Evolutionary conservation across 2,329 filamentous ascomycete genomes (phyloP), one percentile per base, ranked within the genome.

Genomic region (Monosporascus sp.): DNA sequence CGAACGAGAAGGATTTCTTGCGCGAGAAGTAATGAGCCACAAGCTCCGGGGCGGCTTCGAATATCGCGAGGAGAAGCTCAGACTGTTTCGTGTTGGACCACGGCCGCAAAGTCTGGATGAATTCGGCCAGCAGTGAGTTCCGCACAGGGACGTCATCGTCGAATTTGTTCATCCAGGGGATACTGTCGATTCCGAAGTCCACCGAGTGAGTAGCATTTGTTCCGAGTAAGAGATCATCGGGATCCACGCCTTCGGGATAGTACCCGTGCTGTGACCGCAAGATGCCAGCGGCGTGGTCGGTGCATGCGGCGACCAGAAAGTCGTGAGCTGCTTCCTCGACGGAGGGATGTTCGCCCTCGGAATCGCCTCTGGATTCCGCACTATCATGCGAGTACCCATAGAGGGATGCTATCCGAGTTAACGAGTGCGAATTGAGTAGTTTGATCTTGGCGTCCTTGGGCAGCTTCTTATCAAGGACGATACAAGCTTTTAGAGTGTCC

Each of bases 1-100:
- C 92, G 58, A 96, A 91, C 0, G 86, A 84, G 63, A 97, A 94
- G 51, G 86, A 82, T 55, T 82, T 85, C 65, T 91, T 92, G 66
- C 83, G 86, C 44, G 85, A 78, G 65, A 96, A 97, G 68, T 95
- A 99, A 63, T 91, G 86, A 44, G 91, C 88, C 1, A 96, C 82
- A 3, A 97, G 78, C 70, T 97, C 94, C 1, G 95, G 93, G 0
- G 88, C 89, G 7, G 83, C 82, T 57, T 78, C 79, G 66, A 99
- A 96, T 37, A 96, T 91, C 3, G 86, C 79, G 5, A 93, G 74
- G 2, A 96, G 73, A 9, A 99, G 79, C 61, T 96, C 87, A 61
- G 86, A 88, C 65, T 99, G 92, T 56, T 87, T 82, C 37, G 83
- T 78, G 70, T 85, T 91, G 31, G 89, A 86, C 78, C 95, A 93